These are phyloP conservation scores for Herpetomonas tarakana DNA, from an alignment of 208 protist species.

Conservation along the genomic window DNA sequence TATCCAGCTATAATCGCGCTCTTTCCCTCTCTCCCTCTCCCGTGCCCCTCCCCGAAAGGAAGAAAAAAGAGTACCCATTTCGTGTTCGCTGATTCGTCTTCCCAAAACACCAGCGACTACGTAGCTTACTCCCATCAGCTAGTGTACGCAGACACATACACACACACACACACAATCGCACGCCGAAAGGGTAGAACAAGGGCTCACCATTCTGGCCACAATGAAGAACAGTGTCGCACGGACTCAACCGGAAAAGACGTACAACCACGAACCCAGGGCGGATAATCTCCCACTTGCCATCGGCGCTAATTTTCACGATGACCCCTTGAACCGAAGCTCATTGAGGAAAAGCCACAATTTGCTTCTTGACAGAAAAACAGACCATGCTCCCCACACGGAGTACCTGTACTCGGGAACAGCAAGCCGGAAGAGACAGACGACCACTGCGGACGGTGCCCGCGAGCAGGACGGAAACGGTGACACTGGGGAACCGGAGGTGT, in stretches of 20 bases:
- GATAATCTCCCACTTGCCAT: constrained; percentile 79
- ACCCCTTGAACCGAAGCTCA: constrained; percentile 79
- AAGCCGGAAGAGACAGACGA: background rate
- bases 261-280: constrained; percentile 48
- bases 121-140: no score
- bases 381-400: constrained; percentile 77
- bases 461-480: constrained; percentile 5
- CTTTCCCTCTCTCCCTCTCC: no score
- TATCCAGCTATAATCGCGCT: no score
- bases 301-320: constrained; percentile 89
- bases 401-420: constrained; percentile 63
- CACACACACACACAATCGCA: no score
- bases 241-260: constrained; percentile 56
- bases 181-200: no score
- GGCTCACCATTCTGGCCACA: no score
- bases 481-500: constrained; percentile 33
- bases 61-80: no score
- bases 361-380: constrained; percentile 36
- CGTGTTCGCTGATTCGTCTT: no score
- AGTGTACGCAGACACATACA: no score
- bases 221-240: constrained; percentile 84
- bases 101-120: no score
- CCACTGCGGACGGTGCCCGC: background rate
- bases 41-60: no score
- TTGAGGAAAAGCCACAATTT: constrained; percentile 84